phyloP scores from a whole-genome alignment of 768 basidiomycete genomes.

The Rhodotorula kratochvilovae region DNA sequence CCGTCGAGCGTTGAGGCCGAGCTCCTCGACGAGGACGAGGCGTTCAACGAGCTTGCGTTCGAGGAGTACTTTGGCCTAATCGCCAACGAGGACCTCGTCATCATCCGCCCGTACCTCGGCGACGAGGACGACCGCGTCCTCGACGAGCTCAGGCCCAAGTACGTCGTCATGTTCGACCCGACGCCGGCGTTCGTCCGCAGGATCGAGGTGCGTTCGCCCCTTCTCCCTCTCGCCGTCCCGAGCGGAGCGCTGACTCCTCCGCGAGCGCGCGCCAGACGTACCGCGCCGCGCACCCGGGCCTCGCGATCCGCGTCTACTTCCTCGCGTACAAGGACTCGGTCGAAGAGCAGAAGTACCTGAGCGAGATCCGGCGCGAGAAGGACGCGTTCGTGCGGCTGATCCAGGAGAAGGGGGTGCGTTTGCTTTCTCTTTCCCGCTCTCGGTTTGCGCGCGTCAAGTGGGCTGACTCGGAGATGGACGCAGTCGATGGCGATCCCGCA shows the following conservation, averaged over 20 bases:
- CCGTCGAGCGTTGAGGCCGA: background rate
- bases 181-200: constrained; percentile 86
- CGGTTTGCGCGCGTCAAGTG: background rate
- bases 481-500: constrained; percentile 89
- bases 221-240: background rate
- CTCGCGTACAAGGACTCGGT: constrained; percentile 89
- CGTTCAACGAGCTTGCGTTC: constrained; percentile 55
- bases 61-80: constrained; percentile 76
- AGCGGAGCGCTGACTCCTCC: no score
- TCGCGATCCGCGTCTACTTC: constrained; percentile 85
- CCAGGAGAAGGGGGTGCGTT: constrained; percentile 78
- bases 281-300: constrained; percentile 71
- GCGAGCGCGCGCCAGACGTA: constrained; percentile 61
- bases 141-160: constrained; percentile 79
- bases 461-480: background rate
- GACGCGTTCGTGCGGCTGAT: constrained; percentile 89
- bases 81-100: constrained; percentile 68
- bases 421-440: background rate
- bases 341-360: constrained; percentile 93
- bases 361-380: constrained; percentile 81
- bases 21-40: constrained; percentile 23
- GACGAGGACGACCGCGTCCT: constrained; percentile 87
- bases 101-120: constrained; percentile 82
- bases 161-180: constrained; percentile 93
- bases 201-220: constrained; percentile 63